These are phyloP conservation scores for Mycena polygramma DNA, from an alignment of 768 basidiomycete genomes.

Conservation along the genomic window DNA sequence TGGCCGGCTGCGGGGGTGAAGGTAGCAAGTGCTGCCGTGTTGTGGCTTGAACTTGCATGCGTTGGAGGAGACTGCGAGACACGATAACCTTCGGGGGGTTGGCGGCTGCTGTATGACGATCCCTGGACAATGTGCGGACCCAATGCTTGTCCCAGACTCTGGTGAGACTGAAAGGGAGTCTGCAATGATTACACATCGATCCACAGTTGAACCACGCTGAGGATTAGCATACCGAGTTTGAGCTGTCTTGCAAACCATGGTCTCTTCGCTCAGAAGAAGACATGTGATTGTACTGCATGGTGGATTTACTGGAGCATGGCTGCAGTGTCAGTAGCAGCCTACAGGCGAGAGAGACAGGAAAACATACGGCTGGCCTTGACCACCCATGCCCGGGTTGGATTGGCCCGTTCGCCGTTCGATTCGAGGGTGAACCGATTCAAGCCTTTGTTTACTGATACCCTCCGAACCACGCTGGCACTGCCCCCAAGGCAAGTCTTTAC, in stretches of 20 bases:
- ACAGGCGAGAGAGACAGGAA: conserved; percentile 15
- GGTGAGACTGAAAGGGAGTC: conserved; percentile 67
- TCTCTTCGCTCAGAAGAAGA: conserved; percentile 66
- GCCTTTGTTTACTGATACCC: background rate
- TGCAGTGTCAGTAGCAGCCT: background rate
- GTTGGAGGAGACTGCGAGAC: conserved; percentile 48
- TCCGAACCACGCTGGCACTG: background rate
- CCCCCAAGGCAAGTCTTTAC: background rate
- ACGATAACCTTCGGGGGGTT: conserved; percentile 43
- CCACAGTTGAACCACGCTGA: conserved; percentile 39
- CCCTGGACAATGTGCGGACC: conserved; percentile 49
- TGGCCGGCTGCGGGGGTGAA: conserved; percentile 41
- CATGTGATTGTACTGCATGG: conserved; percentile 74
- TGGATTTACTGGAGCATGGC: conserved; percentile 62
- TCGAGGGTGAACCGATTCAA: conserved; percentile 15
- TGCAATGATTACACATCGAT: conserved; percentile 47
- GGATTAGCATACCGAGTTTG: conserved; percentile 66
- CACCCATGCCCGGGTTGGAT: conserved; percentile 31
- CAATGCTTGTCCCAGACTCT: conserved; percentile 74
- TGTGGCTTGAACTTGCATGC: conserved; percentile 49
- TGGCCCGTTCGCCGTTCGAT: conserved; percentile 15
- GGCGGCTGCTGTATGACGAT: conserved; percentile 47
- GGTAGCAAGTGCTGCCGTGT: conserved; percentile 52
- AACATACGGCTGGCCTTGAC: conserved; percentile 32
- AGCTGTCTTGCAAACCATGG: conserved; percentile 64